Conservation (phyloP, 2,329 filamentous ascomycete genomes). For the Raffaelea ambrosiae region DNA sequence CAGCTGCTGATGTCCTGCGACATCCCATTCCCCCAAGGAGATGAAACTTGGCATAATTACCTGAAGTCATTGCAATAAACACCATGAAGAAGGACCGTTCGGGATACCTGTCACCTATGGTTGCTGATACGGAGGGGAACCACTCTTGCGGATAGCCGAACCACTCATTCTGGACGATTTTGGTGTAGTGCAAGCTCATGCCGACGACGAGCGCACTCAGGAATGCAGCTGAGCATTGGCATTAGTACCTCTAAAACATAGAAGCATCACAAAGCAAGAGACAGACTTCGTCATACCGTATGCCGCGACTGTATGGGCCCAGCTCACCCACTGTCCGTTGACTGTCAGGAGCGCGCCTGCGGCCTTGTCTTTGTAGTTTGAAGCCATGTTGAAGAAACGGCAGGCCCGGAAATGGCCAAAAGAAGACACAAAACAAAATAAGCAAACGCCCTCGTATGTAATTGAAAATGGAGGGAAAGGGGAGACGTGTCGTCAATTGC, state of each 20-base stretch:
- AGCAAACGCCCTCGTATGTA: no score
- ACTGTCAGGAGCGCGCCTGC: conserved; percentile 53
- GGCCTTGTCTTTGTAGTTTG: conserved; percentile 56
- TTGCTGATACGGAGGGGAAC: conserved; percentile 94
- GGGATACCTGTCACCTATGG: conserved; percentile 94
- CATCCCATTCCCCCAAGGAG: conserved; percentile 2
- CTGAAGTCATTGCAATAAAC: conserved; percentile 93
- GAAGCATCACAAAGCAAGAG: neutral
- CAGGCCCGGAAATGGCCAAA: neutral
- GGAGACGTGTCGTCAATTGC: no score
- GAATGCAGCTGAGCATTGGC: conserved; percentile 59
- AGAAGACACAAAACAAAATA: neutral
- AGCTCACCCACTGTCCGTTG: conserved; percentile 85
- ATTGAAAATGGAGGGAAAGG: neutral
- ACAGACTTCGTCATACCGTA: conserved; percentile 50
- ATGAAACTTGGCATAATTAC: conserved; percentile 42
- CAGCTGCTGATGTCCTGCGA: no score
- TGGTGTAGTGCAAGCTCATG: conserved; percentile 77
- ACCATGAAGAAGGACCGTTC: conserved; percentile 96
- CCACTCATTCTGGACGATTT: conserved; percentile 96
- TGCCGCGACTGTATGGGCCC: conserved; percentile 73
- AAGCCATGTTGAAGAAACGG: conserved; percentile 7
- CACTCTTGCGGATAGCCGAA: conserved; percentile 92
- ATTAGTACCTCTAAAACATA: neutral
- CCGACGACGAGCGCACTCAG: conserved; percentile 78